Evolutionary conservation across 2,329 filamentous ascomycete species (phyloP), one percentile per base, ranked within the genome.

Genomic region (Monosporascus sp.): DNA sequence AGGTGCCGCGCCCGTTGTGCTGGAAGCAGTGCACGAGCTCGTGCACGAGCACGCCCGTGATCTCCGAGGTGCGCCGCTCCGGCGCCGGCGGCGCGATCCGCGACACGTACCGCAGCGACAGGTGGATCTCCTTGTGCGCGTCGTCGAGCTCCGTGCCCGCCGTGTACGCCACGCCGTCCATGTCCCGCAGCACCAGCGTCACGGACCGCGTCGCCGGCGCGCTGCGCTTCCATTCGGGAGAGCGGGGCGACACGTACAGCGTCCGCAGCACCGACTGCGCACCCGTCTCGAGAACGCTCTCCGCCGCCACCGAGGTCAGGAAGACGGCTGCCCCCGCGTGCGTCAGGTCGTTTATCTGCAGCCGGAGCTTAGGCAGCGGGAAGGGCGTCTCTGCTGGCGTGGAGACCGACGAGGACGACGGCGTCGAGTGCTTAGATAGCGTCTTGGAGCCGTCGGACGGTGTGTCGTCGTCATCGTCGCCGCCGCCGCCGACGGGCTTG

Each of bases 21-120:
- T 97, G 93, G 73, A 46, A 95, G 72, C 91, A 97, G 74, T 97
- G 94, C 15, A 97, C 93, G 57, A 97, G 86, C 72, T 97, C 93
- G 68, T 97, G 93, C 1, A 88, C 87, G 20, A 97, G 70, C 1
- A 97, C 91, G 41, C 94, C 94, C 18, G 82, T 74, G 54, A 97
- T 83, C 73, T 97, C 90, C 39, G 78, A 63, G 24, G 67, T 58
- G 14, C 73, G 71, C 48, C 78, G 77, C 11, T 71, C 61, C 0
- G 68, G 48, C 0, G 71, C 61, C 0, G 68, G 49, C 0, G 77
- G 62, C 36, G 64, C 52, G 57, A 83, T 74, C 46, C 66, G 62
- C 44, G 73, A 65, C 60, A 96, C 84, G 74, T 97, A 96, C 47
- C 79, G 74, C 1, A 93, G 82, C 17, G 85, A 91, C 70, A 97